A percentile compares a stretch with the other conserved stretches of the same genome.
These are phyloP conservation scores for Leccinum sublutescens DNA, from an alignment of 768 basidiomycete genomes.

Conservation along the genomic window DNA sequence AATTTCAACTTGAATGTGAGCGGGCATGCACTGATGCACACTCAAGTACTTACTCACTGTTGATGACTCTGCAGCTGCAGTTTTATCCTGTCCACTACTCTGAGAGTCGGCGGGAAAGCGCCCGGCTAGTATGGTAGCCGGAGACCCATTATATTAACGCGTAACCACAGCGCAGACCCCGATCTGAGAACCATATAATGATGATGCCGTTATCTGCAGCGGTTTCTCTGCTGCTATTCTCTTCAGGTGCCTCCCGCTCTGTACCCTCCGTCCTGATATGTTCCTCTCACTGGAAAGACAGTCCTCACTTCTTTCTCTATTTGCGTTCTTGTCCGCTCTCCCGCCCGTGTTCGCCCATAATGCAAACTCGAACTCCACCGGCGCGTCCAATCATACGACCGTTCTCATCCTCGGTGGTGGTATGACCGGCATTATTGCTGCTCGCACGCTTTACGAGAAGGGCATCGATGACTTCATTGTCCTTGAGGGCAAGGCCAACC, in stretches of 20 bases:
- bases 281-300: not conserved
- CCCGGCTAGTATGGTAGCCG: too few relatives aligned
- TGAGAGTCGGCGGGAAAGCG: too few relatives aligned
- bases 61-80: too few relatives aligned
- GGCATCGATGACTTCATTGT: constrained; percentile 58
- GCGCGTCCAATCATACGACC: constrained; percentile 19
- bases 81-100: too few relatives aligned
- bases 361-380: not conserved
- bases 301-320: not conserved
- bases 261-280: constrained; percentile 12
- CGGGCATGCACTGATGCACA: too few relatives aligned
- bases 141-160: not conserved
- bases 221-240: not conserved
- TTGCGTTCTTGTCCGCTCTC: constrained; percentile 2
- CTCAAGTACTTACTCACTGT: too few relatives aligned
- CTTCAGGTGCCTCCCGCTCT: not conserved
- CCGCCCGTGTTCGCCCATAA: constrained; percentile 6
- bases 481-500: constrained; percentile 56
- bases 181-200: not conserved
- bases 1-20: too few relatives aligned
- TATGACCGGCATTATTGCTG: constrained; percentile 63
- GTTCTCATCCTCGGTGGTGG: constrained; percentile 68
- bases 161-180: not conserved
- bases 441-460: constrained; percentile 51
- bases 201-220: not conserved